Base-by-base conservation (phyloP, 2,329 filamentous ascomycete genomes). In the Aureobasidium sp. region DNA sequence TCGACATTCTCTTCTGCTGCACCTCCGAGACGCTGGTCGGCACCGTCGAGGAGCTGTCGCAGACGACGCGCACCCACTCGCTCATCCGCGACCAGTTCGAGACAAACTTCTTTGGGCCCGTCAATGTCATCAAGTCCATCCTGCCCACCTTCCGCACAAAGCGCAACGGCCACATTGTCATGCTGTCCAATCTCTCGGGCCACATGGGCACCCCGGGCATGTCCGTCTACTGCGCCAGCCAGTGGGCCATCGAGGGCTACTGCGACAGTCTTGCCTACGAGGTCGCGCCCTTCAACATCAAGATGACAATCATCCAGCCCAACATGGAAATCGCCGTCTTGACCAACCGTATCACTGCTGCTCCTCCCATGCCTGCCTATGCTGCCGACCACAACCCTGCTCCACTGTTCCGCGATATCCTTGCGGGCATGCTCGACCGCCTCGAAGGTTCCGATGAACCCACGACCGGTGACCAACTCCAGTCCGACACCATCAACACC, bases 201-300 rank as follows among this genome's bases (percentile, higher is more conserved):
- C 93, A 96, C 73, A 87, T 97, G 62, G 93, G 92, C 37, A 96
- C 92, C 0, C 94, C 94, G 0, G 91, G 92, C 2, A 83, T 97
- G 76, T 84, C 90, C 60, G 89, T 95, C 78, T 94, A 95, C 72
- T 94, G 91, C 65, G 90, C 93, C 19, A 89, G 91, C 15, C 92
- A 91, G 38, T 96, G 93, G 91, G 94, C 91, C 1, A 82, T 96
- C 37, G 94, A 97, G 75, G 94, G 93, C 19, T 96, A 94, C 73
- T 96, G 92, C 75, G 93, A 97, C 75, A 84, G 90, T 62, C 81
- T 99, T 25, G 92, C 93, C 1, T 99, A 96, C 74, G 94, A 99
- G 74, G 88, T 99, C 64, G 74, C 93, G 0, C 94, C 94, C 0
- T 97, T 97, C 78, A 96, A 96, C 75, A 85, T 97, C 76, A 95